Percentiles rank a stretch among this genome's conserved stretches.
Evolutionary conservation across 495 filamentous ascomycete species (phyloP).

Genomic region (Symbiotaphrina buchneri): DNA sequence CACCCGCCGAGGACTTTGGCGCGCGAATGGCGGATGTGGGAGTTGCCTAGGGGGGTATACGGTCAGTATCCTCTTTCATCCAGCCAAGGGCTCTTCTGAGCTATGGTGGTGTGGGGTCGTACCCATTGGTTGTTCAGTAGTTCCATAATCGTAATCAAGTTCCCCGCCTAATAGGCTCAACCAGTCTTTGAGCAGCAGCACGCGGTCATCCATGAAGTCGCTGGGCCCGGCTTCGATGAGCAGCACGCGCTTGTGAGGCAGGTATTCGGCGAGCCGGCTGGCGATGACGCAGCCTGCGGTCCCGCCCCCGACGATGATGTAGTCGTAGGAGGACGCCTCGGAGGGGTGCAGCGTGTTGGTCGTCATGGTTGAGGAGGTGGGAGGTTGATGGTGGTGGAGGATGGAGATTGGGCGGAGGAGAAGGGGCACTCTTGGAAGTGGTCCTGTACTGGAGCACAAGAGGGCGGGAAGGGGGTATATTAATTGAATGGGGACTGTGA

Average conservation of each 20-base stretch:
- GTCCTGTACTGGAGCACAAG: too few species aligned
- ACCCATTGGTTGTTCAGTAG: constrained; percentile 65
- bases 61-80: not conserved
- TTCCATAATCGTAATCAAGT: constrained; percentile 68
- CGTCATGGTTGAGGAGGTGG: too few species aligned
- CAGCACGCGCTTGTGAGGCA: constrained; percentile 15
- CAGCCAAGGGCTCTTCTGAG: not conserved
- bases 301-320: constrained; percentile 69
- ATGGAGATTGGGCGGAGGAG: too few species aligned
- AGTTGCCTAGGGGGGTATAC: constrained; percentile 34
- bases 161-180: constrained; percentile 55
- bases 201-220: constrained; percentile 42
- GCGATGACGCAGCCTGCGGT: constrained; percentile 79
- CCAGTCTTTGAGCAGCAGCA: constrained; percentile 62
- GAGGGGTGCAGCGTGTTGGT: constrained; percentile 29
- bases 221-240: constrained; percentile 20
- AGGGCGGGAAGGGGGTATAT: too few species aligned
- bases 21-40: constrained; percentile 61
- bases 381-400: too few species aligned
- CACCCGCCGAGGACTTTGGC: constrained; percentile 74
- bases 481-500: too few species aligned
- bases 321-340: constrained; percentile 53
- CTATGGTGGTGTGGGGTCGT: constrained; percentile 14
- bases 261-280: constrained; percentile 27
- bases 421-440: too few species aligned